Conservation (phyloP, 1,284 basidiomycete genomes). For the Hortiboletus rubellus region DNA sequence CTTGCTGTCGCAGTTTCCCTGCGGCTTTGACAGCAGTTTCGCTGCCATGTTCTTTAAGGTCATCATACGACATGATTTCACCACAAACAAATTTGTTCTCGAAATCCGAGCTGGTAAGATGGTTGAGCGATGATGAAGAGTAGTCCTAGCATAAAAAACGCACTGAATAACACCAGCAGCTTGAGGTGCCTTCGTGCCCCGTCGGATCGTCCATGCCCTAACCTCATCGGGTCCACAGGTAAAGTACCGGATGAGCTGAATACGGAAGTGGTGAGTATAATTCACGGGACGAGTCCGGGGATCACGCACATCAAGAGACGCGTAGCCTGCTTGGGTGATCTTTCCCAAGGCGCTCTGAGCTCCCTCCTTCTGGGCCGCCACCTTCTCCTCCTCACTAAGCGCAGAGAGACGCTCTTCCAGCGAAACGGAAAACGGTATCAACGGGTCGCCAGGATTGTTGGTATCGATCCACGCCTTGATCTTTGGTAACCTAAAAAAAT, state of each 20-base stretch:
- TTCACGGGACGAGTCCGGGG: background rate
- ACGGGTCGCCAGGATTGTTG: slow-evolving; percentile 93
- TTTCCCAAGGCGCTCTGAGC: slow-evolving; percentile 78
- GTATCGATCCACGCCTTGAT: slow-evolving; percentile 99
- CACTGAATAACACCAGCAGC: slow-evolving; percentile 99
- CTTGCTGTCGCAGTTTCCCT: slow-evolving; percentile 95
- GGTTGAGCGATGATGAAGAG: slow-evolving; percentile 17
- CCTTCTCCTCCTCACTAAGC: slow-evolving; percentile 70
- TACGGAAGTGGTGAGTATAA: slow-evolving; percentile 3
- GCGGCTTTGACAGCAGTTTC: slow-evolving; percentile 93
- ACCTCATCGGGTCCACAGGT: slow-evolving; percentile 97
- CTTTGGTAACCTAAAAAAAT: slow-evolving; percentile 73
- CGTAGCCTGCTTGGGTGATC: slow-evolving; percentile 92
- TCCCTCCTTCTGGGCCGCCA: slow-evolving; percentile 76
- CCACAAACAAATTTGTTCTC: slow-evolving; percentile 99
- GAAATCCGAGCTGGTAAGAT: slow-evolving; percentile 72
- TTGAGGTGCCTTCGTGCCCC: slow-evolving; percentile 92
- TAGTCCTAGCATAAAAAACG: slow-evolving; percentile 33
- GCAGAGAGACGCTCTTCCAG: slow-evolving; percentile 88
- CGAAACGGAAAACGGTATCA: slow-evolving; percentile 97
- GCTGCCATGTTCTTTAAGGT: slow-evolving; percentile 89
- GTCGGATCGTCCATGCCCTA: slow-evolving; percentile 96
- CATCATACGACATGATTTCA: slow-evolving; percentile 94
- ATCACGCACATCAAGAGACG: slow-evolving; percentile 70
- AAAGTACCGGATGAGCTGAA: slow-evolving; percentile 90